Conservation (phyloP, 2,329 filamentous ascomycete genomes). For the Chaetomium sp. region DNA sequence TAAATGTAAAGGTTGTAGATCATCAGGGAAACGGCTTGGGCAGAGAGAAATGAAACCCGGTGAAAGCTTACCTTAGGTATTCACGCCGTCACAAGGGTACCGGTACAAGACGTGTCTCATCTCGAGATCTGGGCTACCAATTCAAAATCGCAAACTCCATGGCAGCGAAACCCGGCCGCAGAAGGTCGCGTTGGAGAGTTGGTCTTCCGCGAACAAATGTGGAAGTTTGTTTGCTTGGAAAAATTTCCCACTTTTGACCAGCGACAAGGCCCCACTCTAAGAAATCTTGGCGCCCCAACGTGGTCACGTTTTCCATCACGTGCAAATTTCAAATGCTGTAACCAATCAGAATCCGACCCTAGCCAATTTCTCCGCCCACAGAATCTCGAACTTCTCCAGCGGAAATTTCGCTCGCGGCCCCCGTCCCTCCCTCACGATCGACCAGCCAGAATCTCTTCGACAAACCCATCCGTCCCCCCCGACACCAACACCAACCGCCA, state of each 20-base stretch:
- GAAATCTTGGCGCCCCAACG: neutral
- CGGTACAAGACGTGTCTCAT: too few species aligned
- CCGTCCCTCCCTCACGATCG: neutral
- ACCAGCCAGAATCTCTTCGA: conserved; percentile 18
- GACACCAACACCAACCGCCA: conserved; percentile 35
- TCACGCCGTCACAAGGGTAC: too few species aligned
- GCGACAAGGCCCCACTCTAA: neutral
- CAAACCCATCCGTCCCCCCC: conserved; percentile 22
- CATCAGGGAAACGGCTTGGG: conserved; percentile 55
- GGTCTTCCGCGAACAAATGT: neutral
- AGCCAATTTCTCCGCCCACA: conserved; percentile 38
- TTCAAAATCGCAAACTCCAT: too few species aligned
- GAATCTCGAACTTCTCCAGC: conserved; percentile 25
- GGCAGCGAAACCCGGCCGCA: too few species aligned
- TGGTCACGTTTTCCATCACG: conserved; percentile 2
- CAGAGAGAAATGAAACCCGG: conserved; percentile 9
- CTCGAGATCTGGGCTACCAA: too few species aligned
- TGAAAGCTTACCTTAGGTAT: conserved; percentile 31
- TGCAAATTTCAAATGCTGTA: neutral
- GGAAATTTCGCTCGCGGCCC: conserved; percentile 17
- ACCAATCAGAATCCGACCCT: conserved; percentile 32
- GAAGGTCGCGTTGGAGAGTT: too few species aligned
- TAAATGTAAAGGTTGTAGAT: conserved; percentile 49
- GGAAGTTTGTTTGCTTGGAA: neutral
- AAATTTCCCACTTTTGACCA: conserved; percentile 5